Evolutionary conservation across 116 monocot genomes (phyloP).

Genomic region (Thalassia testudinum): DNA sequence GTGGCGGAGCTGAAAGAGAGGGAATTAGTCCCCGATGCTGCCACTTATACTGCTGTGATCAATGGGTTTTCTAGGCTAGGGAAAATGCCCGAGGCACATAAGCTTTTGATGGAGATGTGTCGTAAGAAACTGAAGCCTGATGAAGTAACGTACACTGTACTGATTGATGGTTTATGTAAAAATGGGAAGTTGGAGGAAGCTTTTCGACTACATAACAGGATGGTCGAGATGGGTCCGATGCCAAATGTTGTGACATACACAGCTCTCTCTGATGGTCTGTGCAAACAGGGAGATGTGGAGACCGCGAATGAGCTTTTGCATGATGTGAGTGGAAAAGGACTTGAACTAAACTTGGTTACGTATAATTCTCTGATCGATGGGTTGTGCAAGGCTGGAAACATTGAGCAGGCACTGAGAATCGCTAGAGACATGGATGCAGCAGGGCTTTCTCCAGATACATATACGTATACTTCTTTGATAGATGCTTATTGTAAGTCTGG

Average conservation of each 20-base stretch:
- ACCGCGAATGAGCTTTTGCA: conserved; percentile 88
- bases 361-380: conserved; percentile 97
- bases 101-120: conserved; percentile 50
- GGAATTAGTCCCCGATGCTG: conserved; percentile 32
- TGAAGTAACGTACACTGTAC: conserved; percentile 51
- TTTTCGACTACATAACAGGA: conserved; percentile 53
- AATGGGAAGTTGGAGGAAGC: conserved; percentile 55
- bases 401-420: conserved; percentile 70
- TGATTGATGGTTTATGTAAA: conserved; percentile 81
- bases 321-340: conserved; percentile 56
- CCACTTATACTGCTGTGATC: conserved; percentile 66
- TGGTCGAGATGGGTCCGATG: conserved; percentile 37
- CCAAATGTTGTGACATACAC: conserved; percentile 93
- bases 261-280: conserved; percentile 76
- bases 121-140: conserved; percentile 37
- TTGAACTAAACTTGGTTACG: conserved; percentile 52
- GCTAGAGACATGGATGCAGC: conserved; percentile 69
- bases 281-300: conserved; percentile 65
- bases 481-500: conserved; percentile 72
- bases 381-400: conserved; percentile 74
- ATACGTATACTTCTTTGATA: conserved; percentile 86
- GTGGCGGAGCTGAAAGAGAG: conserved; percentile 47
- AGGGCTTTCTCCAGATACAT: conserved; percentile 54
- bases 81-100: conserved; percentile 37
- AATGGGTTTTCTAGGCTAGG: conserved; percentile 39